phyloP scores from a whole-genome alignment of 345 rosid genomes.

The Gossypium thurberi region DNA sequence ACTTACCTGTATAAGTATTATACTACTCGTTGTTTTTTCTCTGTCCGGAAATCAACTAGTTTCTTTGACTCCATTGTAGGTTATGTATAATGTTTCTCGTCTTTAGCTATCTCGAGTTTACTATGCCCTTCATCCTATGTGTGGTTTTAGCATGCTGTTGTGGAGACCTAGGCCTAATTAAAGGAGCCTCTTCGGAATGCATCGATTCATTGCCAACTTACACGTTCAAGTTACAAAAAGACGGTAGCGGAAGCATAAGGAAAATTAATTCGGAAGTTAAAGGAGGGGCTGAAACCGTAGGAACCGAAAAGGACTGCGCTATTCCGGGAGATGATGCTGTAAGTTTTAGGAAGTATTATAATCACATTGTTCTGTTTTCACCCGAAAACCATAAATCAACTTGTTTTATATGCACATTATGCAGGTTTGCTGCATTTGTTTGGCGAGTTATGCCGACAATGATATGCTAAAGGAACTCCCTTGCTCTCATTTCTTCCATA shows the following conservation, averaged over 20 bases:
- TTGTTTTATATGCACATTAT: not conserved
- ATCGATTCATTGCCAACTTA: conserved; percentile 23
- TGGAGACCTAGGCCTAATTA: conserved; percentile 6
- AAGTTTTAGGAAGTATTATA: not conserved
- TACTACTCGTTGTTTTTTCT: not conserved
- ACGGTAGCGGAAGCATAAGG: not conserved
- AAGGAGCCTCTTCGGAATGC: conserved; percentile 16
- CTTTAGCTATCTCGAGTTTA: conserved; percentile 18
- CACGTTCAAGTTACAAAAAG: conserved; percentile 18
- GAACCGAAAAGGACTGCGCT: conserved; percentile 16
- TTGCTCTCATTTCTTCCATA: conserved; percentile 25
- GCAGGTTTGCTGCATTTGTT: conserved; percentile 31
- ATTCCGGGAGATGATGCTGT: conserved; percentile 22
- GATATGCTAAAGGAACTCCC: conserved; percentile 29
- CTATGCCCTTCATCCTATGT: conserved; percentile 12
- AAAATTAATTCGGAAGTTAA: conserved; percentile 7
- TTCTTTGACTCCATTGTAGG: conserved; percentile 13
- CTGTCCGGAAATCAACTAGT: not conserved
- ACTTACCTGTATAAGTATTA: not conserved
- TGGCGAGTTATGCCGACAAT: conserved; percentile 18
- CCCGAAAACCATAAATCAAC: not conserved
- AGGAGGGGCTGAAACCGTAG: conserved; percentile 14
- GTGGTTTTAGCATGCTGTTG: conserved; percentile 16
- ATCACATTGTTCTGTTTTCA: not conserved
- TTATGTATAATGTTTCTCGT: conserved; percentile 15